Evolutionary conservation across 2,329 filamentous ascomycete species (phyloP).

Genomic region (Dothidotthia symphoricarpi): DNA sequence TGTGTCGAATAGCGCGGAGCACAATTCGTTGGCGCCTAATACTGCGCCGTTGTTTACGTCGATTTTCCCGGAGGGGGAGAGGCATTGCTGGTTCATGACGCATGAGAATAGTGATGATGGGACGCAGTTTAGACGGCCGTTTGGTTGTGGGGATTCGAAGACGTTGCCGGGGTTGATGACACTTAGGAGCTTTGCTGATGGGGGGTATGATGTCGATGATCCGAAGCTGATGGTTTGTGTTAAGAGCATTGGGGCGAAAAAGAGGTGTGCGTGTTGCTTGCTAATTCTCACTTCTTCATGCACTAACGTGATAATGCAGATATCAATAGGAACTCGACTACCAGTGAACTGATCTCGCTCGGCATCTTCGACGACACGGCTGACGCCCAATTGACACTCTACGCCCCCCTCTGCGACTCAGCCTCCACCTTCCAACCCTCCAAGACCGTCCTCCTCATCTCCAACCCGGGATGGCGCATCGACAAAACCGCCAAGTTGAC

Average conservation of each 20-base stretch:
- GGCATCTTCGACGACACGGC: conserved; percentile 59
- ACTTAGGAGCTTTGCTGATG: conserved; percentile 54
- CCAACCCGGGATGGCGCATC: conserved; percentile 45
- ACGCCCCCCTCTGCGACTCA: conserved; percentile 51
- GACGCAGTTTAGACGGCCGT: conserved; percentile 48
- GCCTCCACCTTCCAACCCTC: conserved; percentile 49
- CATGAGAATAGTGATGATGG: conserved; percentile 51
- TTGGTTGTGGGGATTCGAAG: conserved; percentile 43
- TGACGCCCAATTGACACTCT: conserved; percentile 55
- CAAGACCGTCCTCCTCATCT: conserved; percentile 53
- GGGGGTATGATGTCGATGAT: conserved; percentile 54
- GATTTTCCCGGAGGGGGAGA: conserved; percentile 59
- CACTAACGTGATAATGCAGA: conserved; percentile 30
- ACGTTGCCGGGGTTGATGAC: conserved; percentile 55
- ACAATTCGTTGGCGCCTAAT: conserved; percentile 41
- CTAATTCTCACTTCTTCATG: too few relatives aligned
- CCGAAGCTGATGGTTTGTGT: conserved; percentile 58
- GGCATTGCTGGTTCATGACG: conserved; percentile 54
- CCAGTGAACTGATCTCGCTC: conserved; percentile 51
- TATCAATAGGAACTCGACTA: conserved; percentile 48
- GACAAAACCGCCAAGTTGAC: conserved; percentile 38
- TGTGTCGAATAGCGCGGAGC: conserved; percentile 49
- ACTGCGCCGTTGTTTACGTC: conserved; percentile 53
- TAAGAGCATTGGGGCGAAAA: conserved; percentile 56
- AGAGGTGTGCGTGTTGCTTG: conserved; percentile 41